A percentile compares a stretch with the other conserved stretches of the same genome.
Evolutionary conservation across 2,329 filamentous ascomycete genomes (phyloP).

Genomic region (Hymenoscyphus scutula): DNA sequence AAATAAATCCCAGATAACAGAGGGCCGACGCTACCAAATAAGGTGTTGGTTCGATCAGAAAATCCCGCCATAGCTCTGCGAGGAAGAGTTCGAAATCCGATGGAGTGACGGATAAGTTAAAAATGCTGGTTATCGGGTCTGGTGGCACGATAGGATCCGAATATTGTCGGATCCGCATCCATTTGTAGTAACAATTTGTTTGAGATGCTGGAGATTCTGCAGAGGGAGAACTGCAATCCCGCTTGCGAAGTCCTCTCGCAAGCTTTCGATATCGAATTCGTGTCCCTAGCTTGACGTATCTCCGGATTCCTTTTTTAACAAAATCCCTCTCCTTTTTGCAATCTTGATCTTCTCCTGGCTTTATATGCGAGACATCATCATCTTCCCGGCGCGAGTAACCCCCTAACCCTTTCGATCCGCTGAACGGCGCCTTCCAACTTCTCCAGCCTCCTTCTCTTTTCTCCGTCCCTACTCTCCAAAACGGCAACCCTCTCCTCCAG

Average conservation of each 20-base stretch:
- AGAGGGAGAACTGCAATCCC: background rate
- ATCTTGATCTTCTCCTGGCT: constrained; percentile 9
- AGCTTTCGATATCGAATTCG: constrained; percentile 14
- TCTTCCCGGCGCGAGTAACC: constrained; percentile 46
- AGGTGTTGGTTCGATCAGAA: constrained; percentile 31
- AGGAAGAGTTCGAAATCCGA: constrained; percentile 28
- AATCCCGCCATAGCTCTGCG: constrained; percentile 29
- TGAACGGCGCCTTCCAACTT: constrained; percentile 67
- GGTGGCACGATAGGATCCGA: constrained; percentile 2
- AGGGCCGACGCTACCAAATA: constrained; percentile 27
- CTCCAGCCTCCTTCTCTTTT: constrained; percentile 68
- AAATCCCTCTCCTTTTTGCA: constrained; percentile 8
- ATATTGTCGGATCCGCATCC: background rate
- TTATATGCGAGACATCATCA: constrained; percentile 19
- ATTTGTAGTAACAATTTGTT: constrained; percentile 3
- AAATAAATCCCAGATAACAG: constrained; percentile 26
- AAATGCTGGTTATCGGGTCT: constrained; percentile 13
- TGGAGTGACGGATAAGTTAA: constrained; percentile 14
- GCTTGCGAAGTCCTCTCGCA: background rate
- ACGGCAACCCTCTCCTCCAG: constrained; percentile 68
- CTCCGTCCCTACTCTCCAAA: constrained; percentile 66
- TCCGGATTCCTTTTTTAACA: constrained; percentile 20
- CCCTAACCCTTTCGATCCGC: constrained; percentile 68
- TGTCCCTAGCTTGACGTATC: constrained; percentile 25
- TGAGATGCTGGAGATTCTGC: background rate